These are phyloP conservation scores for Neospora caninum DNA, from an alignment of 169 alveolate genomes.

Conservation along the genomic window DNA sequence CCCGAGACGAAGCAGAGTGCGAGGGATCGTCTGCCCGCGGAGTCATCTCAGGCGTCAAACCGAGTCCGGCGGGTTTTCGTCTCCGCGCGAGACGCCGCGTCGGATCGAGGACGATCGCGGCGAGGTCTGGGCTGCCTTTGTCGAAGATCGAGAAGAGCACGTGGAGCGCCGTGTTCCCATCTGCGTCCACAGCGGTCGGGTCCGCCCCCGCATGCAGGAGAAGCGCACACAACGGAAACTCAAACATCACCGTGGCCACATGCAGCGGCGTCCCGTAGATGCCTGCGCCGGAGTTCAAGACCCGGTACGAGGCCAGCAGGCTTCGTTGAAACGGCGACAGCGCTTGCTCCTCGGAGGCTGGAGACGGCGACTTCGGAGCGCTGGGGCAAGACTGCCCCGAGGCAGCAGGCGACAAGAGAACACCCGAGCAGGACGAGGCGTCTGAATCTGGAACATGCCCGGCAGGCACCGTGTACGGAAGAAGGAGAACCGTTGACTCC, in stretches of 20 bases:
- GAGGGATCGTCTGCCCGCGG: too few species aligned
- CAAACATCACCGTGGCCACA: neutral
- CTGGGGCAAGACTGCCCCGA: too few species aligned
- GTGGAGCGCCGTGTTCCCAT: conserved; percentile 74
- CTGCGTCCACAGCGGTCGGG: conserved; percentile 61
- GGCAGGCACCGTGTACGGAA: too few species aligned
- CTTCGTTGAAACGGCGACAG: neutral
- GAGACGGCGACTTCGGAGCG: neutral
- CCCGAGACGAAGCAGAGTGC: too few species aligned
- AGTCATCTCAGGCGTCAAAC: too few species aligned
- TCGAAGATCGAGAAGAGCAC: conserved; percentile 45
- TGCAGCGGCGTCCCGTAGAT: conserved; percentile 13
- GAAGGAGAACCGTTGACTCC: too few species aligned
- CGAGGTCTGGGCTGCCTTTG: neutral
- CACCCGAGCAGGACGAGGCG: too few species aligned
- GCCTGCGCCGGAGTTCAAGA: conserved; percentile 15
- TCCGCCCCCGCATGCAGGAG: conserved; percentile 68
- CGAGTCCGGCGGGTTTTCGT: too few species aligned
- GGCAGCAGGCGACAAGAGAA: too few species aligned
- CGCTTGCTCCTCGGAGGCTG: neutral
- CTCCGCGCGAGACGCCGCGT: neutral
- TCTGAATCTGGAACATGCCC: too few species aligned
- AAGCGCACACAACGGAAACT: neutral
- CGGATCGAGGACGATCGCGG: neutral
- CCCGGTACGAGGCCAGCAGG: neutral